phyloP scores from a whole-genome alignment of 192 early-diverging fungal genomes.

The Geranomyces michiganensis region DNA sequence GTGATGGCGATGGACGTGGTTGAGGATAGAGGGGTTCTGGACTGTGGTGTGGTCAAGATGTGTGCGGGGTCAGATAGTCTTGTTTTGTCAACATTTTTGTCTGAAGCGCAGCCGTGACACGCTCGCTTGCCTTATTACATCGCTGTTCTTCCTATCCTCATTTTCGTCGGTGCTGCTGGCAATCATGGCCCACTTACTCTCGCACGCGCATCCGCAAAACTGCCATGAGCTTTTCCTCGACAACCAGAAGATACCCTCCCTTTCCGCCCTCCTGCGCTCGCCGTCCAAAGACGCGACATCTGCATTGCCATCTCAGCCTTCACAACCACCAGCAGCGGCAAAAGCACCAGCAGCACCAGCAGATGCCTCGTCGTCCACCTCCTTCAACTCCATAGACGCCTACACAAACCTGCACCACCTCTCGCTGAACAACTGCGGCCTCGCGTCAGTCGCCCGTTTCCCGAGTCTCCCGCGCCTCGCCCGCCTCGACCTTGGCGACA shows the following conservation, averaged over 20 bases:
- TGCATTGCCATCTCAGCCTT: neutral
- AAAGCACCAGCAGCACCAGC: neutral
- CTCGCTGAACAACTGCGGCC: conserved; percentile 24
- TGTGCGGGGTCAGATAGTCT: no score
- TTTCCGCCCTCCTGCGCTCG: conserved; percentile 3
- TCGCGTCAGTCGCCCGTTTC: conserved; percentile 3
- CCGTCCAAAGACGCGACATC: neutral
- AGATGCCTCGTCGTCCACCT: neutral
- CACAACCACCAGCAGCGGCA: neutral
- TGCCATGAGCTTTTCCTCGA: conserved; percentile 26
- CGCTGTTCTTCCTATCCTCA: no score
- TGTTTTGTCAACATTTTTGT: no score
- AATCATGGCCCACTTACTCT: conserved; percentile 21
- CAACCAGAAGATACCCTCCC: conserved; percentile 23
- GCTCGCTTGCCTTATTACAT: no score
- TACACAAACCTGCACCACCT: conserved; percentile 20
- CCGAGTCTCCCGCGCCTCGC: conserved; percentile 2
- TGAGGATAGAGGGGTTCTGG: no score
- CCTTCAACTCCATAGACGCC: neutral
- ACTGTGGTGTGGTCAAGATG: no score
- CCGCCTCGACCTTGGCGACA: conserved; percentile 30
- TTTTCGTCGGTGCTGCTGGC: no score
- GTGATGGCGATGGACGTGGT: no score
- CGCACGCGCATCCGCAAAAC: conserved; percentile 7
- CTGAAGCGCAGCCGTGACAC: no score